phyloP scores from a whole-genome alignment of 2,329 filamentous ascomycete species.

The Aspergillus ochraceoroseus region DNA sequence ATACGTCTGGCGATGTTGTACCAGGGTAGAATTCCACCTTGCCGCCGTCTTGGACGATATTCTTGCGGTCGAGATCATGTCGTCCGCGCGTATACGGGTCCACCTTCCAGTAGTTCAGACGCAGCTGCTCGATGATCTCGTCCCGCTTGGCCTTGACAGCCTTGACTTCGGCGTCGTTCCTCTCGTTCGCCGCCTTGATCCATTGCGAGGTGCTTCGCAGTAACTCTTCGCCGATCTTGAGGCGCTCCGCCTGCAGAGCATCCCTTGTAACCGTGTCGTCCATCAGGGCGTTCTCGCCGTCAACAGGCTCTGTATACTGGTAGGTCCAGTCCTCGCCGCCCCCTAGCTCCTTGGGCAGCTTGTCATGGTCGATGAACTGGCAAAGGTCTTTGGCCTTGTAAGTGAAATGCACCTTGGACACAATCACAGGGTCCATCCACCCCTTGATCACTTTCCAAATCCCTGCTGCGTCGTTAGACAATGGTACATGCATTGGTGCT shows the following conservation, averaged over 20 bases:
- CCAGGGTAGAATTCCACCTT: slow-evolving; percentile 63
- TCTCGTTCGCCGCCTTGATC: slow-evolving; percentile 54
- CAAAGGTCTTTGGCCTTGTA: slow-evolving; percentile 71
- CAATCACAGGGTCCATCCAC: slow-evolving; percentile 95
- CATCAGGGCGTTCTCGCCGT: slow-evolving; percentile 71
- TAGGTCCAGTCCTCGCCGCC: slow-evolving; percentile 80
- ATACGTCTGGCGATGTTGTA: not conserved
- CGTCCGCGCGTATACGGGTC: slow-evolving; percentile 81
- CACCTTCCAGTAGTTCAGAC: slow-evolving; percentile 76
- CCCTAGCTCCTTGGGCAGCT: slow-evolving; percentile 73
- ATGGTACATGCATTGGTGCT: slow-evolving; percentile 1
- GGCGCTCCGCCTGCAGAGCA: slow-evolving; percentile 58
- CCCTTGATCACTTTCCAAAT: slow-evolving; percentile 91
- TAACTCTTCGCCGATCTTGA: slow-evolving; percentile 63
- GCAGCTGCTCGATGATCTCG: slow-evolving; percentile 59
- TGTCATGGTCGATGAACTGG: slow-evolving; percentile 62
- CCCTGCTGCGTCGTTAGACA: slow-evolving; percentile 54
- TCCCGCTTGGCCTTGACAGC: slow-evolving; percentile 55
- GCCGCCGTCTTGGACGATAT: slow-evolving; percentile 63
- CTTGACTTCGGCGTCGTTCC: slow-evolving; percentile 41
- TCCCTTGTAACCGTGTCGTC: slow-evolving; percentile 59
- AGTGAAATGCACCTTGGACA: slow-evolving; percentile 86
- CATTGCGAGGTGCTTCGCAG: slow-evolving; percentile 69
- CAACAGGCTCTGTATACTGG: slow-evolving; percentile 67
- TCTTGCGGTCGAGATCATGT: slow-evolving; percentile 72